Conservation (phyloP, 768 basidiomycete genomes). For the Phylloporus sp. region DNA sequence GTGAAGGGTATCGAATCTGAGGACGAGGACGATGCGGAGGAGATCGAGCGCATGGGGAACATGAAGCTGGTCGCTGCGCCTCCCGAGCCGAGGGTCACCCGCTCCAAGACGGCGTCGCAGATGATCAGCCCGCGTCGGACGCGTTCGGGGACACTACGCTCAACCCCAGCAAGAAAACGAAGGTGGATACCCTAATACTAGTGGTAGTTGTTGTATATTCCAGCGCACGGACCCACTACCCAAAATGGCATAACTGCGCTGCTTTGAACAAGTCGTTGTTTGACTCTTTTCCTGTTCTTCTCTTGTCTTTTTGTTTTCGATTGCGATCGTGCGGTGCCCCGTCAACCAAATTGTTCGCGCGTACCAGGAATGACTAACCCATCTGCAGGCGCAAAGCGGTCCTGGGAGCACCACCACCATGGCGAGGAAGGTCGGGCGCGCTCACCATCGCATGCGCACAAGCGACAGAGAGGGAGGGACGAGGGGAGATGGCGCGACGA, state of each 20-base stretch:
- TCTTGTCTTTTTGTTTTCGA: constrained; percentile 5
- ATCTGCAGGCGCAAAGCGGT: constrained; percentile 80
- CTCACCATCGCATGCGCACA: constrained; percentile 31
- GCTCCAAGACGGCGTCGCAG: background rate
- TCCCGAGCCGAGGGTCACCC: constrained; percentile 4
- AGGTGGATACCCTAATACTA: background rate
- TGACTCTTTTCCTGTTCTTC: background rate
- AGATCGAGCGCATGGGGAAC: constrained; percentile 15
- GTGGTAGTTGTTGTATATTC: background rate
- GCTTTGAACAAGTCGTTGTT: too few species aligned
- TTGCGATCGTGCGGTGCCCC: constrained; percentile 74
- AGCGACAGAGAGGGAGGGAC: constrained; percentile 51
- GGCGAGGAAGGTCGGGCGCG: constrained; percentile 31
- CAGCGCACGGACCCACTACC: background rate
- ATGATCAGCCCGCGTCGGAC: constrained; percentile 6
- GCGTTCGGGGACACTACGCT: constrained; percentile 1
- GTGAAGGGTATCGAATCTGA: background rate
- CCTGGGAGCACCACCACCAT: constrained; percentile 57
- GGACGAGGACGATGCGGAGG: constrained; percentile 7
- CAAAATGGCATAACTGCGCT: too few species aligned
- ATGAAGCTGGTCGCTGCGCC: background rate
- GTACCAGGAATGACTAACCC: constrained; percentile 67
- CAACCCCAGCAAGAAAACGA: too few species aligned
- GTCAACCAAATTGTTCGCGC: constrained; percentile 53
- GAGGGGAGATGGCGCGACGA: constrained; percentile 69